phyloP scores from a whole-genome alignment of 176 grass and related monocot genomes.

The Oryza meyeriana region DNA sequence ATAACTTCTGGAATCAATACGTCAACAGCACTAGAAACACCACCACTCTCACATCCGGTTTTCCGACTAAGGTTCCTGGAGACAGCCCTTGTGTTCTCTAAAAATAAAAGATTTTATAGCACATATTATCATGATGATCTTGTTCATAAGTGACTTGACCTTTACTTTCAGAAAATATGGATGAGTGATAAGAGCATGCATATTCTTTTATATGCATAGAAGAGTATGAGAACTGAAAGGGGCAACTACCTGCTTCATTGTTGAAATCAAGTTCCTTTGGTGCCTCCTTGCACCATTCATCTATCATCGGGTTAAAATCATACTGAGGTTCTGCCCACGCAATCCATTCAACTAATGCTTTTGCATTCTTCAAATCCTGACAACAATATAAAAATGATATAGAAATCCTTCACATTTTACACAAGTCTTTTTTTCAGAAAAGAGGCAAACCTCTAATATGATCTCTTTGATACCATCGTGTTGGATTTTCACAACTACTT shows the following conservation, averaged over 20 bases:
- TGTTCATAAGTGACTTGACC: neutral
- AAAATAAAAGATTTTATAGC: conserved; percentile 26
- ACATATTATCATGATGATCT: conserved; percentile 11
- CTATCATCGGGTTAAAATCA: conserved; percentile 88
- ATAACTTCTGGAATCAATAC: conserved; percentile 94
- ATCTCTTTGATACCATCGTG: conserved; percentile 91
- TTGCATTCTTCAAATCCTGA: conserved; percentile 98
- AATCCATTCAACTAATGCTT: conserved; percentile 92
- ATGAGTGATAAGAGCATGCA: neutral
- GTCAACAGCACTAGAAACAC: conserved; percentile 54
- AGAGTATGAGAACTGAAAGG: conserved; percentile 9
- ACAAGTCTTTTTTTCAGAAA: neutral
- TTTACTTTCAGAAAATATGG: neutral
- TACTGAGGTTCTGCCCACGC: conserved; percentile 97
- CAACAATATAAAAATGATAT: conserved; percentile 27
- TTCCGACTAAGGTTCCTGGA: conserved; percentile 59
- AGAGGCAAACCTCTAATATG: conserved; percentile 87
- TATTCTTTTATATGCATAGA: neutral
- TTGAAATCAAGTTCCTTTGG: conserved; percentile 99
- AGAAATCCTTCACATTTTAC: neutral
- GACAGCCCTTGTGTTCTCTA: conserved; percentile 88
- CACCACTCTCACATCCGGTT: conserved; percentile 19
- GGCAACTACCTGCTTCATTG: conserved; percentile 80
- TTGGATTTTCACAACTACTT: conserved; percentile 98
- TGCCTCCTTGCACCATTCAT: conserved; percentile 97